Evolutionary conservation across 352 stramenopile species (phyloP).

Genomic region (Aphanomyces stellatus): DNA sequence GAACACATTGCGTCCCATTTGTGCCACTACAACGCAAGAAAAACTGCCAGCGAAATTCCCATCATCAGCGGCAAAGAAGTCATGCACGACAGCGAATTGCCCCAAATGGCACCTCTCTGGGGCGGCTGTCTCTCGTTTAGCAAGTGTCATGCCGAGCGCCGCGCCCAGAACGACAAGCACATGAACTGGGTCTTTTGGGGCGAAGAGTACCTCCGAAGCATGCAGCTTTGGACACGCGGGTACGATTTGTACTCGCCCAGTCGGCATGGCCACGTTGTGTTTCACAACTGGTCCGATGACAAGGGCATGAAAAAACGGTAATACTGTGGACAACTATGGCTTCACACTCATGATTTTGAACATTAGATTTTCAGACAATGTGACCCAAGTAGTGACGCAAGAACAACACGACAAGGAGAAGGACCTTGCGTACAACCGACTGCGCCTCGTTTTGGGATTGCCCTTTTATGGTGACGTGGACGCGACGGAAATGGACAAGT

Average conservation of each 20-base stretch:
- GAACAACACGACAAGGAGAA: background rate
- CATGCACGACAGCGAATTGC: background rate
- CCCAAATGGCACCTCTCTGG: conserved; percentile 45
- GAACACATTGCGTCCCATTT: background rate
- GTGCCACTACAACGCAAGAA: background rate
- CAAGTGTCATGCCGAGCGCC: conserved; percentile 74
- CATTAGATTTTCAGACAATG: conserved; percentile 9
- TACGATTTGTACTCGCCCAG: conserved; percentile 84
- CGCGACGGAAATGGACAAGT: background rate
- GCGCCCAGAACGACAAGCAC: conserved; percentile 76
- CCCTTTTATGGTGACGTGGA: background rate
- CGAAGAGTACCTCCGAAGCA: conserved; percentile 69
- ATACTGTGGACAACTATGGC: background rate
- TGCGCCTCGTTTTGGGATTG: background rate
- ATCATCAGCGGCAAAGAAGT: background rate
- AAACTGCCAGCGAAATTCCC: background rate
- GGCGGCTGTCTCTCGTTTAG: conserved; percentile 69
- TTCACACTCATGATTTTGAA: background rate
- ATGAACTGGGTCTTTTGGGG: conserved; percentile 73
- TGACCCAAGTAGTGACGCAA: background rate
- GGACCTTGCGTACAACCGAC: background rate
- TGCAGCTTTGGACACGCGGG: conserved; percentile 59
- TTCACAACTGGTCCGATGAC: conserved; percentile 43
- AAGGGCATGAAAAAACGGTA: background rate
- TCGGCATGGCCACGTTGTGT: conserved; percentile 31